Percentiles rank a stretch among this genome's conserved stretches.
Evolutionary conservation across 2,329 filamentous ascomycete species (phyloP).

Genomic region (Lasiodiplodia hormozganensis): DNA sequence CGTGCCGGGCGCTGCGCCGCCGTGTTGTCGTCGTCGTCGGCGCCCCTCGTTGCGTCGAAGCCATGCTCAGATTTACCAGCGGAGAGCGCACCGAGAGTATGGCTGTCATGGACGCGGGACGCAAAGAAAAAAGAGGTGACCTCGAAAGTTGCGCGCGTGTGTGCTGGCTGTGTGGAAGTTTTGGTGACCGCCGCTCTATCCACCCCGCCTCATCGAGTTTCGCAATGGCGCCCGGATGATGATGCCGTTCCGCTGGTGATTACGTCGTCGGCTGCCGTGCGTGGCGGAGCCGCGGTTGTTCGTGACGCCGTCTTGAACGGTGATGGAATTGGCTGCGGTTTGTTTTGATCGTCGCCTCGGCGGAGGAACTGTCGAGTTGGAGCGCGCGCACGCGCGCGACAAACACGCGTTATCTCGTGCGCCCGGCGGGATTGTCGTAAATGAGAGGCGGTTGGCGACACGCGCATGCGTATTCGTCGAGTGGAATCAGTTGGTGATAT

Average conservation of each 20-base stretch:
- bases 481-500: neutral
- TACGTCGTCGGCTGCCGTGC: neutral
- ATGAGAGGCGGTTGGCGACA: neutral
- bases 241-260: no score
- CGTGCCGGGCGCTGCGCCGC: constrained; percentile 54
- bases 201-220: neutral
- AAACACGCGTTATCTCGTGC: neutral
- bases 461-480: neutral
- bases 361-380: neutral
- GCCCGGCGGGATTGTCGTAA: neutral
- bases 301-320: neutral
- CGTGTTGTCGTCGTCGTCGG: constrained; percentile 42
- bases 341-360: neutral
- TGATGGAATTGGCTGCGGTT: neutral
- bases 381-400: neutral
- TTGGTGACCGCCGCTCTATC: no score
- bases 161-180: neutral
- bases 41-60: constrained; percentile 49
- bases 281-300: neutral
- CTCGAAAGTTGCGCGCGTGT: neutral
- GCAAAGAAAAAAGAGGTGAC: no score
- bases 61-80: constrained; percentile 56
- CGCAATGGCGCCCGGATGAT: neutral
- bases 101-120: constrained; percentile 27
- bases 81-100: constrained; percentile 44